Base-by-base conservation (phyloP, 1,284 basidiomycete species). In the Cutaneotrichosporon cyanovorans region DNA sequence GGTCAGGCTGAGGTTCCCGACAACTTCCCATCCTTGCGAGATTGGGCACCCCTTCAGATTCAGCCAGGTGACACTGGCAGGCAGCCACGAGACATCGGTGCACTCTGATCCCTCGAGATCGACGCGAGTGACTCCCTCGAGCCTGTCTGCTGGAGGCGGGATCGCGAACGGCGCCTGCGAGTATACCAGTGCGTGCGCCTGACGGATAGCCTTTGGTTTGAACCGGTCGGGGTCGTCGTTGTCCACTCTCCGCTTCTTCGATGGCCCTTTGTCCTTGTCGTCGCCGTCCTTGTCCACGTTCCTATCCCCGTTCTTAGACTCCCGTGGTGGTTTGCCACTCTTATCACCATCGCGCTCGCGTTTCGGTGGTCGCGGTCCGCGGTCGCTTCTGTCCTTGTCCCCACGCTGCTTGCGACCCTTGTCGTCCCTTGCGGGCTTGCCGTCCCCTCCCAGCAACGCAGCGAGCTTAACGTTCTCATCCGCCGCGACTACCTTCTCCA, bases 151-250 rank as follows among this genome's bases (percentile, higher is more conserved):
- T 0, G 61, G 45, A 1, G 65, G 65, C 0, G 67, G 67, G 19
- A 68, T 34, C 3, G 40, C 31, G 46, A 66, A 69, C n/a, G 50
- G 45, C 14, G 38, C 45, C 20, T 60, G 42, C 8, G 59, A 54
- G 48, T 58, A 69, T 14, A 65, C 58, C 12, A 69, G 42, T 6
- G 67, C 65, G 2, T 57, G 48, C 6, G 64, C 45, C 3, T 56
- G 55, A 3, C 65, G 60, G 41, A 69, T 61, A 5, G 67, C 67
- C 55, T 69, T 69, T 15, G 67, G 55, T 35, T 55, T 57, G 53
- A 63, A 69, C 25, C 54, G 51, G 23, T 52, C 58, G 4, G 63
- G 62, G 40, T 64, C 62, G n/a, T 31, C 40, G 20, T 43, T 37
- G n/a, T 45, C 43, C 11, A 20, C 23, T 15, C 37, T 44, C 16